A percentile compares a stretch with the other conserved stretches of the same genome.
phyloP scores from a whole-genome alignment of 2,329 filamentous ascomycete genomes.

The Cadophora gregata region DNA sequence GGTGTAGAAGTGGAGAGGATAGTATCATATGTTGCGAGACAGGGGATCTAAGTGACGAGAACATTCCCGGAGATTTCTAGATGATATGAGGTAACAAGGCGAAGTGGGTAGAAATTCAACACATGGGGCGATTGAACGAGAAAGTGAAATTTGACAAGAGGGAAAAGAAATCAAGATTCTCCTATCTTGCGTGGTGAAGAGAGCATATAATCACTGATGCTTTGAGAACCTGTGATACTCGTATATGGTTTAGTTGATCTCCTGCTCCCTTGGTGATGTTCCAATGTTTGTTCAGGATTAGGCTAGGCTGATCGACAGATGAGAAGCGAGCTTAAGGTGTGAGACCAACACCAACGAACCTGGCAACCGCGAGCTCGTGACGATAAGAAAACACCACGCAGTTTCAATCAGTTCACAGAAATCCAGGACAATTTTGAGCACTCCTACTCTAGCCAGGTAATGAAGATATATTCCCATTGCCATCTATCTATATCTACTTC shows the following conservation, averaged over 20 bases:
- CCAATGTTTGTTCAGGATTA: conserved; percentile 3
- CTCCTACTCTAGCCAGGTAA: too few species aligned
- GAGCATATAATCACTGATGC: background rate
- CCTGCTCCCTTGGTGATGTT: background rate
- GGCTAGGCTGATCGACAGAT: background rate
- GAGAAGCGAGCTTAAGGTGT: background rate
- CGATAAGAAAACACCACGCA: too few species aligned
- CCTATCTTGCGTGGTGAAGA: background rate
- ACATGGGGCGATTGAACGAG: too few species aligned
- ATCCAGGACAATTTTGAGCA: too few species aligned
- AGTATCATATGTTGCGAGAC: background rate
- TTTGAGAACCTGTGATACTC: background rate
- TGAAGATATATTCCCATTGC: background rate
- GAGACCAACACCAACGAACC: background rate
- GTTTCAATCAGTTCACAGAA: too few species aligned
- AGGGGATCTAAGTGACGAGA: background rate
- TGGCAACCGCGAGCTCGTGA: background rate
- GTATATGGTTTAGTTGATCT: background rate
- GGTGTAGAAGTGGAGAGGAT: background rate
- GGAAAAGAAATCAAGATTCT: background rate
- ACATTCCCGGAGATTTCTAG: background rate
- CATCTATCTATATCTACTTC: background rate
- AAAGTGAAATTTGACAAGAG: background rate
- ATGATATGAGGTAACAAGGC: background rate
- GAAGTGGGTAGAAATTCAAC: background rate